A percentile compares a stretch with the other conserved stretches of the same genome.
phyloP scores from a whole-genome alignment of 2,329 filamentous ascomycete species.

The Nemania sp. region DNA sequence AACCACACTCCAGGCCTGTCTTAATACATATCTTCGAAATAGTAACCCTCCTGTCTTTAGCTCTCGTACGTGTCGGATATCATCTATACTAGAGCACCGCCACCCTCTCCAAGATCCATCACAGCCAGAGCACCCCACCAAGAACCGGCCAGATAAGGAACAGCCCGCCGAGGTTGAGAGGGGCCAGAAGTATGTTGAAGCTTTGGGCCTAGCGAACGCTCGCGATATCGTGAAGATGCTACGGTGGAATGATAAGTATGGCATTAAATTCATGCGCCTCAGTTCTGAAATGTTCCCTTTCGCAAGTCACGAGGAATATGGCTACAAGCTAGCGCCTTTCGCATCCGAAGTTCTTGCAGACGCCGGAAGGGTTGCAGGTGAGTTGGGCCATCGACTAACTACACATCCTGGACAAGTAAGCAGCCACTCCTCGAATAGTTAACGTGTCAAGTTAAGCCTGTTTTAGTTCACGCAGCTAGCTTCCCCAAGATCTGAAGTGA shows the following conservation, averaged over 20 bases:
- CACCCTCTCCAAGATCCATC: constrained; percentile 81
- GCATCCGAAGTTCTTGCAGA: constrained; percentile 81
- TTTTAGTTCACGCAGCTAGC: constrained; percentile 86
- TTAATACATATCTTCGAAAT: constrained; percentile 90
- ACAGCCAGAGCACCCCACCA: constrained; percentile 82
- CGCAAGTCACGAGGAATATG: constrained; percentile 87
- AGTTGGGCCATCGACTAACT: constrained; percentile 85
- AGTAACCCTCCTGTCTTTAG: constrained; percentile 88
- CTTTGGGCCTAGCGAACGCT: constrained; percentile 83
- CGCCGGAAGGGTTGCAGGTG: constrained; percentile 79
- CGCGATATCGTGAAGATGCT: constrained; percentile 87
- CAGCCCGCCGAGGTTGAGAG: constrained; percentile 74
- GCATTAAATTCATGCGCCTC: constrained; percentile 91
- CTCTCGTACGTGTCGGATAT: constrained; percentile 90
- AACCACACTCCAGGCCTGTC: constrained; percentile 71
- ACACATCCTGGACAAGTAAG: constrained; percentile 84
- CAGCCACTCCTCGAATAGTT: background rate
- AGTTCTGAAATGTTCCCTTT: constrained; percentile 98
- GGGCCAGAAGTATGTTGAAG: constrained; percentile 80
- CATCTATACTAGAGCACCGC: constrained; percentile 89
- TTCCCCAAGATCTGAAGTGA: constrained; percentile 81
- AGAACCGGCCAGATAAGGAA: constrained; percentile 84
- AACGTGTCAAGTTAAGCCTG: constrained; percentile 18
- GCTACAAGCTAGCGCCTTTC: constrained; percentile 86
- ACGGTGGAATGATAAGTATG: constrained; percentile 90